Base-by-base conservation (phyloP, 176 grass and related monocot species). In the Pharus latifolius region DNA sequence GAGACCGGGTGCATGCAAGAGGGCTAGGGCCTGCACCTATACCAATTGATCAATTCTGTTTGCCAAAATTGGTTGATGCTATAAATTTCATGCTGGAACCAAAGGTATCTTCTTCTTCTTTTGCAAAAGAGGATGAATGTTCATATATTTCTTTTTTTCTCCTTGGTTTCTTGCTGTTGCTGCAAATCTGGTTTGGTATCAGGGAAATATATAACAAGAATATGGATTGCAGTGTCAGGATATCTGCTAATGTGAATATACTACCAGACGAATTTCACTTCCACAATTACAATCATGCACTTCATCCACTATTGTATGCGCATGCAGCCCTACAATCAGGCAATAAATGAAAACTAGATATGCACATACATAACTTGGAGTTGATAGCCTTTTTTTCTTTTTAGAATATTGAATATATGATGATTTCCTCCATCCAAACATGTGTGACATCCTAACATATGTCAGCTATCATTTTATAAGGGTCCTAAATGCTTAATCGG, bases 1-100 rank as follows among this genome's bases (percentile, higher is more conserved):
- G 94, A n/a, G 95, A 94, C 10, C 78, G 67, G n/a, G 86, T 98
- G 58, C 84, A 94, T 84, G 83, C 33, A 58, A 88, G 95, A 78
- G 95, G 95, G 20, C 38, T 94, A 31, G 95, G 90, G 43, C 90
- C 95, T 74, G 9, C 53, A 15, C 95, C 90, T 60, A 93, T 98
- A 74, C 82, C 95, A 24, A 58, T 94, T 61, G 90, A 98, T 74
- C 87, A 94, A 61, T 94, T 98, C 74, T 77, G 11, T 70, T 82
- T 88, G 53, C 84, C 42, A 59, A 93, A 92, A 47, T 75, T 98
- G 81, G 81, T 94, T 23, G 84, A 78, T 83, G 87, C 94, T 47
- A 93, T 98, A 69, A 83, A 65, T 0, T 93, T 85, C 58, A 93
- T 98, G 94, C 63, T 91, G 81, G 26, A 88, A 1, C 67, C 67